phyloP scores from a whole-genome alignment of 2,329 filamentous ascomycete species.

The Penicillium polonicum region DNA sequence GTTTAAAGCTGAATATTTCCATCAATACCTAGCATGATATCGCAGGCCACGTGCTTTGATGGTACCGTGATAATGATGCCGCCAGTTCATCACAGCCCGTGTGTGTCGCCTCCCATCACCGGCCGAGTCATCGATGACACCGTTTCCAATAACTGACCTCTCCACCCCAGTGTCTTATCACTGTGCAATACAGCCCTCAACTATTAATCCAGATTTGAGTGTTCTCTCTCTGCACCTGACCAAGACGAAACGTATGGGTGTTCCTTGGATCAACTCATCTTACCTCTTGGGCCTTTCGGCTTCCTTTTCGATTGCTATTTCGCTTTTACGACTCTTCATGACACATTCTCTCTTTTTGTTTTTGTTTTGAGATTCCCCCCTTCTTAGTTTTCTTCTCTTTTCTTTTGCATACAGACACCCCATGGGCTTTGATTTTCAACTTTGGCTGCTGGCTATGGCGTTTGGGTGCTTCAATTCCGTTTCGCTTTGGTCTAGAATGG shows the following conservation, averaged over 20 bases:
- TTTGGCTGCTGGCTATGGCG: slow-evolving; percentile 8
- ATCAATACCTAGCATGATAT: slow-evolving; percentile 39
- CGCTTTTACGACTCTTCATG: slow-evolving; percentile 11
- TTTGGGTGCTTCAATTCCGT: slow-evolving; percentile 10
- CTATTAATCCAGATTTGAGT: slow-evolving; percentile 12
- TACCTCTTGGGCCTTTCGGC: neutral
- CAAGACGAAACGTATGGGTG: neutral
- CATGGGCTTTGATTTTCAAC: slow-evolving; percentile 7
- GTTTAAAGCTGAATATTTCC: slow-evolving; percentile 61
- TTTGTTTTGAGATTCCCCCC: slow-evolving; percentile 19
- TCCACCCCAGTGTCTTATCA: neutral
- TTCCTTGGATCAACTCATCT: neutral
- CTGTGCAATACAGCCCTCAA: slow-evolving; percentile 2
- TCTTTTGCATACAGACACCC: neutral
- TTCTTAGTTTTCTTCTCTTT: neutral
- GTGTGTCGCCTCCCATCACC: neutral
- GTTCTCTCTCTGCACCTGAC: neutral
- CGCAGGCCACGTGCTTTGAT: neutral
- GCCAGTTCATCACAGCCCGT: neutral
- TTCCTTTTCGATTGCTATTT: neutral
- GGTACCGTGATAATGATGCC: neutral
- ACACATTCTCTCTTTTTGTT: slow-evolving; percentile 7
- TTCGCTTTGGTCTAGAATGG: slow-evolving; percentile 22
- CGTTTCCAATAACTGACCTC: slow-evolving; percentile 7
- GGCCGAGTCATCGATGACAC: neutral